Percentiles rank a stretch among this genome's conserved stretches.
Conservation (phyloP, 768 basidiomycete genomes). For the Lactarius akahatsu region DNA sequence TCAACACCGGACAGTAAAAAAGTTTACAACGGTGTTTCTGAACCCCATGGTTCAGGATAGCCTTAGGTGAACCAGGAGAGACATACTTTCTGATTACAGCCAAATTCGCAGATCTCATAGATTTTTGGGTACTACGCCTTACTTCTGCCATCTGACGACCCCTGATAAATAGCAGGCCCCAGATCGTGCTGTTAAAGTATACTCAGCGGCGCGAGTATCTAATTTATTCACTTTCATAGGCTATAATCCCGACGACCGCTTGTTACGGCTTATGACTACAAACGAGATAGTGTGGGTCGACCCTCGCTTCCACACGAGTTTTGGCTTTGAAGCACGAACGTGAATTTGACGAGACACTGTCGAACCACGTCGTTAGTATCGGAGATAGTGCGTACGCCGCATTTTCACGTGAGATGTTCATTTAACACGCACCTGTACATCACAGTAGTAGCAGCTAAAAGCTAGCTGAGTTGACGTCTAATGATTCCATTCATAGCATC, state of each 20-base stretch:
- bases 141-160: not conserved
- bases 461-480: conserved; percentile 61
- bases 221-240: conserved; percentile 58
- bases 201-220: conserved; percentile 36
- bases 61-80: conserved; percentile 35
- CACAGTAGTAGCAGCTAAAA: conserved; percentile 41
- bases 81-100: conserved; percentile 45
- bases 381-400: conserved; percentile 34
- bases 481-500: conserved; percentile 56
- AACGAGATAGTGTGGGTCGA: conserved; percentile 70
- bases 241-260: conserved; percentile 41
- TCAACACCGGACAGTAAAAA: conserved; percentile 5
- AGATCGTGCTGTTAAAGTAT: conserved; percentile 32
- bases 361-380: conserved; percentile 41
- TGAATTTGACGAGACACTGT: conserved; percentile 57
- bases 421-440: not conserved
- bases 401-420: not conserved
- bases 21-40: too few species aligned
- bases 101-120: conserved; percentile 46
- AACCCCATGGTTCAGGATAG: too few species aligned
- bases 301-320: conserved; percentile 52
- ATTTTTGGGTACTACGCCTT: conserved; percentile 51
- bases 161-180: conserved; percentile 10
- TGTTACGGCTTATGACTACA: conserved; percentile 60
- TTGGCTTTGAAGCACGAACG: conserved; percentile 62